Percentiles rank a stretch among this genome's conserved stretches.
Evolutionary conservation across 2,329 filamentous ascomycete species (phyloP).

Genomic region (Tolypocladium tropicale): DNA sequence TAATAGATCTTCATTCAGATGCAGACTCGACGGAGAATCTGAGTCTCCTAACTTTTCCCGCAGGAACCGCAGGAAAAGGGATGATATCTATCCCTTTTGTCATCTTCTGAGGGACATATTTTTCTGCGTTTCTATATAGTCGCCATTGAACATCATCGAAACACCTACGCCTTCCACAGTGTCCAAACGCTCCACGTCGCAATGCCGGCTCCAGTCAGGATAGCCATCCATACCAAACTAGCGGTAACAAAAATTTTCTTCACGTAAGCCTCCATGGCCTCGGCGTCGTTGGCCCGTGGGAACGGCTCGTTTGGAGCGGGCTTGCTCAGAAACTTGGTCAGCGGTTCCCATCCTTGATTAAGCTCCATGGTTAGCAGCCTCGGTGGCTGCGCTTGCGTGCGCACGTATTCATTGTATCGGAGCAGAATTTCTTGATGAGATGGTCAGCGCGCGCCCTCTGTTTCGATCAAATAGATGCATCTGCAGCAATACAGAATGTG

Average conservation of each 20-base stretch:
- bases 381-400: not conserved
- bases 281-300: conserved; percentile 14
- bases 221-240: not conserved
- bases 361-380: conserved; percentile 6
- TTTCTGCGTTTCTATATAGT: not conserved
- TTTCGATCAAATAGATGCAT: too few relatives aligned
- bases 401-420: conserved; percentile 3
- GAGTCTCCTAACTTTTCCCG: too few relatives aligned
- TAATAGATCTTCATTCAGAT: too few relatives aligned
- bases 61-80: too few relatives aligned
- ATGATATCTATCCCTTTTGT: too few relatives aligned
- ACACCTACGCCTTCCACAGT: not conserved
- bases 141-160: not conserved
- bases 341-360: conserved; percentile 15
- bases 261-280: conserved; percentile 2
- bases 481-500: not conserved
- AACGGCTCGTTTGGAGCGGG: conserved; percentile 15
- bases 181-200: not conserved
- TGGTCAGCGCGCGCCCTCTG: not conserved
- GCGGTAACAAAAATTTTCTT: conserved; percentile 1
- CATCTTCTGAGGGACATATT: too few relatives aligned
- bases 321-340: conserved; percentile 14
- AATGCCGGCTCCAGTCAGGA: conserved; percentile 22
- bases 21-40: too few relatives aligned
- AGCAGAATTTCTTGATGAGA: not conserved